Base-by-base conservation (phyloP, 108 stramenopile species). In the Pseudonitzschia delicatissima region DNA sequence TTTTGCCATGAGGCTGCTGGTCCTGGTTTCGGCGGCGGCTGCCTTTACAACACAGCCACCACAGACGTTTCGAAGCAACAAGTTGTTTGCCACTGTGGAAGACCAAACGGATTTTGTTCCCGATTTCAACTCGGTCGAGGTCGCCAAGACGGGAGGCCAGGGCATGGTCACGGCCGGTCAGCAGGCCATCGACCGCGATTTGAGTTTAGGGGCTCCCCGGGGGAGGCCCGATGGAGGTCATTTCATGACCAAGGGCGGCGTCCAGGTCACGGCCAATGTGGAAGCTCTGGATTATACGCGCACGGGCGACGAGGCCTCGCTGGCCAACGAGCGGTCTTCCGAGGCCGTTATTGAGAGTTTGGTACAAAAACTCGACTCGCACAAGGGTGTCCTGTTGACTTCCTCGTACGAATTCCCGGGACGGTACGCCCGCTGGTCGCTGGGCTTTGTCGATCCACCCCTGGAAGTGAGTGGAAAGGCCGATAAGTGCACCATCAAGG, bases 401-500 rank as follows among this genome's bases (percentile, higher is more conserved):
- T 87, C 85, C 31, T 84, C 87, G 21, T 98, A 97, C 74, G 97
- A 98, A 68, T 98, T 96, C 73, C 97, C 97, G 4, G 97, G 97
- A 62, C 83, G 97, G 68, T 93, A 93, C 71, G 90, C 93, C 39
- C 88, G 90, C 57, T 95, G 93, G 93, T 95, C 93, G 2, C 77
- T 95, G 3, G 91, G 96, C 29, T 97, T 98, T 69, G 82, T 91
- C 45, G 92, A 98, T 68, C 97, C 97, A 15, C 96, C 96, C 4
- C 66, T 98, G 68, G 89, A 93, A 68, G 73, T 98, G 27, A 82
- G 89, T 1, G 95, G 96, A 15, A 71, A 73, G 17, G 91, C 81
- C n/a, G 57, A 76, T 40, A 63, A 77, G 27, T 98, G 96, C 72
- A 93, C 86, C 44, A 90, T 97, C 45, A 75, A 77, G 31, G 93